Percentiles rank a stretch among this genome's conserved stretches.
These are phyloP conservation scores for Gynandropsis gynandra DNA, from an alignment of 345 rosid species.

Conservation along the genomic window DNA sequence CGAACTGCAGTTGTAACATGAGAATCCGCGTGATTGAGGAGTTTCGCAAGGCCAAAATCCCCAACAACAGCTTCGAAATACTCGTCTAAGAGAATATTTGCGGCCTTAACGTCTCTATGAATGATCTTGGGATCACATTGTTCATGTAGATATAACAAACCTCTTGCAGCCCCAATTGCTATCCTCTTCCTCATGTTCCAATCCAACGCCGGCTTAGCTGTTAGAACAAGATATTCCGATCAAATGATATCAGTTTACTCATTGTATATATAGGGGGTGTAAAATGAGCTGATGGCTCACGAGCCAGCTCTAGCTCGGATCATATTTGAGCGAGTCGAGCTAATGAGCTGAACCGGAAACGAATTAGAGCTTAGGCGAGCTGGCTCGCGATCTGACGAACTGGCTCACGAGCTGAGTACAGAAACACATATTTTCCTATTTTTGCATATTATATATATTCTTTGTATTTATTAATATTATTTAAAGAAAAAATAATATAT, in stretches of 20 bases:
- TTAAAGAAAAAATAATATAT: too few species aligned
- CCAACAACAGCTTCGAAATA: slow-evolving; percentile 83
- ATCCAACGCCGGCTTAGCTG: slow-evolving; percentile 77
- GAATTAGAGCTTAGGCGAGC: too few species aligned
- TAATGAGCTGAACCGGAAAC: too few species aligned
- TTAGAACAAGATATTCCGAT: background rate
- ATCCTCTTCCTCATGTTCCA: slow-evolving; percentile 88
- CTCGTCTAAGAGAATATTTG: slow-evolving; percentile 80
- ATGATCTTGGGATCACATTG: slow-evolving; percentile 94
- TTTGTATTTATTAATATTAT: too few species aligned
- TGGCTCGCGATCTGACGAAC: too few species aligned
- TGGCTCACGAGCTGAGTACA: too few species aligned
- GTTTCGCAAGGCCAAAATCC: slow-evolving; percentile 94
- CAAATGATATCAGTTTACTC: background rate
- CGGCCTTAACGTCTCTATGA: slow-evolving; percentile 93
- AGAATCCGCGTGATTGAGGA: slow-evolving; percentile 79
- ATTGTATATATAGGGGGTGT: too few species aligned
- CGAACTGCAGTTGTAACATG: slow-evolving; percentile 96
- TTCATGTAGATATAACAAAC: slow-evolving; percentile 82
- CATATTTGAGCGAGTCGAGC: too few species aligned
- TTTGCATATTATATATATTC: too few species aligned
- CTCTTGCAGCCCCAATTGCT: slow-evolving; percentile 90
- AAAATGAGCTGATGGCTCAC: slow-evolving; percentile 10
- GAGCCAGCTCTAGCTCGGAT: too few species aligned
- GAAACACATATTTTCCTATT: too few species aligned